Evolutionary conservation across 2,329 filamentous ascomycete genomes (phyloP).

Genomic region (Sphaerulina populicola): DNA sequence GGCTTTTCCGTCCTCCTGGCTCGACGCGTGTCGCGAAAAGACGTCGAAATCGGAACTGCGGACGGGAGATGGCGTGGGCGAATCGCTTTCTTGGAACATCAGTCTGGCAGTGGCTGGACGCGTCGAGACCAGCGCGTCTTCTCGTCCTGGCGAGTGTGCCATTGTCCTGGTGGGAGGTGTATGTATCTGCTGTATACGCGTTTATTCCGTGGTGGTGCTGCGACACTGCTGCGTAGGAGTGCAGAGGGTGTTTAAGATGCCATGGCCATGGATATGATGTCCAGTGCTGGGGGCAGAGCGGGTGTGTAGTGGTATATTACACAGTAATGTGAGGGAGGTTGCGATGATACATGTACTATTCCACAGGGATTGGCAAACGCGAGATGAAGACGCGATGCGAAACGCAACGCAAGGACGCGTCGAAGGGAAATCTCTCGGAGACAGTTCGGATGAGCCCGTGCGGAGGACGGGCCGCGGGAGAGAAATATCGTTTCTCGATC

Average conservation of each 20-base stretch:
- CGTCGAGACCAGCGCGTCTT: slow-evolving; percentile 1
- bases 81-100: slow-evolving; percentile 12
- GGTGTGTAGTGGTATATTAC: not conserved
- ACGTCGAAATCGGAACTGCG: slow-evolving; percentile 5
- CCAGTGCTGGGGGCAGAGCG: not conserved
- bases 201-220: not conserved
- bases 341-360: not conserved
- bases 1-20: slow-evolving; percentile 4
- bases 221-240: not conserved
- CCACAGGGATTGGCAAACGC: not conserved
- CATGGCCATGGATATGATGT: not conserved
- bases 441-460: no score
- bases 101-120: not conserved
- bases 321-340: not conserved
- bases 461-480: no score
- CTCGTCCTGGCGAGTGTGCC: slow-evolving; percentile 7
- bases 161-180: slow-evolving; percentile 2
- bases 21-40: slow-evolving; percentile 8
- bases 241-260: not conserved
- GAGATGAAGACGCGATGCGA: not conserved
- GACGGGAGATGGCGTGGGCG: slow-evolving; percentile 15
- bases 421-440: no score
- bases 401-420: no score
- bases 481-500: no score
- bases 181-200: not conserved